These are phyloP conservation scores for Kodamaea ohmeri DNA, from an alignment of 1,139 yeast species.

Conservation along the genomic window DNA sequence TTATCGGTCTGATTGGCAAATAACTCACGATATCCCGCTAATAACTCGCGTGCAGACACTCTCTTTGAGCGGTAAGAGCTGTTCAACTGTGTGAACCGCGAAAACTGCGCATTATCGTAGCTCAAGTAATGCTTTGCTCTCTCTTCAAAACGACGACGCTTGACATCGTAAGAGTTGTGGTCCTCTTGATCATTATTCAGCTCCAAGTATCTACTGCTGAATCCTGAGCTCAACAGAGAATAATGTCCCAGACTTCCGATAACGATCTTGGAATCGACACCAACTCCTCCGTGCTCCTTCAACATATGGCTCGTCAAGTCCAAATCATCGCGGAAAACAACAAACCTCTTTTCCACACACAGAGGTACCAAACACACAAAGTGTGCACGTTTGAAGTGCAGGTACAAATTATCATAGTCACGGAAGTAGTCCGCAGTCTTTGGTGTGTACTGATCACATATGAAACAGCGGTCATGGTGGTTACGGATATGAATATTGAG, in stretches of 20 bases:
- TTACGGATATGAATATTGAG: slow-evolving; percentile 78
- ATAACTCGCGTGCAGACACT: slow-evolving; percentile 49
- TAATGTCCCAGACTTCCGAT: slow-evolving; percentile 48
- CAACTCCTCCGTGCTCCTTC: slow-evolving; percentile 66
- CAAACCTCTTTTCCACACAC: slow-evolving; percentile 89
- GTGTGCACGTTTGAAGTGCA: slow-evolving; percentile 73
- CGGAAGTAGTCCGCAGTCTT: slow-evolving; percentile 72
- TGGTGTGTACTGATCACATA: slow-evolving; percentile 74
- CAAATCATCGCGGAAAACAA: slow-evolving; percentile 83
- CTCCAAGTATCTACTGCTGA: slow-evolving; percentile 23
- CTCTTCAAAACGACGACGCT: slow-evolving; percentile 69
- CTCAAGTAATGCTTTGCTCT: slow-evolving; percentile 77
- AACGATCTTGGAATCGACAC: slow-evolving; percentile 41
- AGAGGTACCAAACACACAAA: slow-evolving; percentile 73
- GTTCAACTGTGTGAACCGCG: slow-evolving; percentile 51
- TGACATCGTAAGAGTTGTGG: slow-evolving; percentile 48
- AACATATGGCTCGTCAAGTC: slow-evolving; percentile 89
- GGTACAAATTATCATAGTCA: slow-evolving; percentile 69
- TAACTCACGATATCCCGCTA: slow-evolving; percentile 48
- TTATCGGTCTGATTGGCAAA: slow-evolving; percentile 43
- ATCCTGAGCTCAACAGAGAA: slow-evolving; percentile 63
- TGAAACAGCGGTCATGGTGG: slow-evolving; percentile 82
- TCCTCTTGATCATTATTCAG: slow-evolving; percentile 25
- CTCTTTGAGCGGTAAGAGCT: slow-evolving; percentile 45
- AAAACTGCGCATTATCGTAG: slow-evolving; percentile 47